These are phyloP conservation scores for Iodosphaeria phyllophila DNA, from an alignment of 2,329 filamentous ascomycete species.

Conservation along the genomic window DNA sequence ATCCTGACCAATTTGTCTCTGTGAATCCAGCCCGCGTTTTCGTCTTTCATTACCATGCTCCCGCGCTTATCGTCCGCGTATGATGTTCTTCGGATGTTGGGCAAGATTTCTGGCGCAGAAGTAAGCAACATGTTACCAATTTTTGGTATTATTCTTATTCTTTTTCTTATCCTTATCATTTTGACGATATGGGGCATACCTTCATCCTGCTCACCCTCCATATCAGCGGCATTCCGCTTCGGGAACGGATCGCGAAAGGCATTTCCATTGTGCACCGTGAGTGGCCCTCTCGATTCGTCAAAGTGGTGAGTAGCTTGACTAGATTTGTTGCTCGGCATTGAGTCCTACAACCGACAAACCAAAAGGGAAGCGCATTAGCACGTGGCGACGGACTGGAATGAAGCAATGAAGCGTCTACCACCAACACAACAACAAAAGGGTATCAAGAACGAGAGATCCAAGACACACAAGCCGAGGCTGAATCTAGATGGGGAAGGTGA, in stretches of 20 bases:
- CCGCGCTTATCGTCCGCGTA: constrained; percentile 10
- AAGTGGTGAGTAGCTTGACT: constrained; percentile 8
- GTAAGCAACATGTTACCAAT: constrained; percentile 5
- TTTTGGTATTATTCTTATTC: background rate
- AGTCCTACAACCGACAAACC: constrained; percentile 5
- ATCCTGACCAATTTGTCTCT: constrained; percentile 69
- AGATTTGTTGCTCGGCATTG: constrained; percentile 9
- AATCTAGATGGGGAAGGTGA: background rate
- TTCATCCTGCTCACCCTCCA: constrained; percentile 1
- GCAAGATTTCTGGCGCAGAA: constrained; percentile 6
- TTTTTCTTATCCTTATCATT: background rate
- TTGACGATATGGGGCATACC: background rate
- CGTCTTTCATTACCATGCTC: constrained; percentile 19
- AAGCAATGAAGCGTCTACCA: background rate
- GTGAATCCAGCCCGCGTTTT: constrained; percentile 68
- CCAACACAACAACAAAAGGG: background rate
- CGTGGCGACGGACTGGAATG: background rate
- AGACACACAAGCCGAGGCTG: background rate
- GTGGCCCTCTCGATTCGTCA: constrained; percentile 5
- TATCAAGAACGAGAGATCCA: background rate
- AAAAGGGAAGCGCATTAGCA: background rate
- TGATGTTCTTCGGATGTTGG: constrained; percentile 6
- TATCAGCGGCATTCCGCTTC: constrained; percentile 7
- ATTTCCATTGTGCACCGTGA: constrained; percentile 7
- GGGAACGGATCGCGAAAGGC: constrained; percentile 6